phyloP scores from a whole-genome alignment of 2,329 filamentous ascomycete species.

The Drechslerella stenobrocha region DNA sequence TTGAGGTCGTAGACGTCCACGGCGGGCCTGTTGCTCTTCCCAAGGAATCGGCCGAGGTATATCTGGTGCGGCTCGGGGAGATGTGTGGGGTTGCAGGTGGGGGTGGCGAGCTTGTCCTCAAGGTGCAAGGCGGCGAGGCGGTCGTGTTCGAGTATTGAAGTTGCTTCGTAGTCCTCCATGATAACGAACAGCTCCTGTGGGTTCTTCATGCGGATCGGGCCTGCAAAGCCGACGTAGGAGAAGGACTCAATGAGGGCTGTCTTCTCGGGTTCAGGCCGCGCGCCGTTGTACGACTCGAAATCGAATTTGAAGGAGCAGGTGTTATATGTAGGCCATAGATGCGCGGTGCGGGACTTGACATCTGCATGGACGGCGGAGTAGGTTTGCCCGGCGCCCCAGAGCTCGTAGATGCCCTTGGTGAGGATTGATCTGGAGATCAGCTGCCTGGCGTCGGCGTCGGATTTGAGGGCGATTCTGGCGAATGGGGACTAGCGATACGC shows the following conservation, averaged over 20 bases:
- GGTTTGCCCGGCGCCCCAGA: constrained; percentile 75
- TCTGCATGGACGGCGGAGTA: constrained; percentile 71
- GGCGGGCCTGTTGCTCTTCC: constrained; percentile 67
- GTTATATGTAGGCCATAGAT: constrained; percentile 69
- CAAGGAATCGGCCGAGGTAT: constrained; percentile 70
- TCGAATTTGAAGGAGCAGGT: constrained; percentile 76
- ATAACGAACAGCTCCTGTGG: constrained; percentile 76
- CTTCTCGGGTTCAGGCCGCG: constrained; percentile 67
- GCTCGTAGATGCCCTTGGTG: constrained; percentile 78
- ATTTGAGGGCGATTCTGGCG: constrained; percentile 72
- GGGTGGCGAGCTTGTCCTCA: constrained; percentile 22
- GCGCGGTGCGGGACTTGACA: constrained; percentile 63
- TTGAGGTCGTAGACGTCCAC: constrained; percentile 82
- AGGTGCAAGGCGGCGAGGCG: constrained; percentile 27
- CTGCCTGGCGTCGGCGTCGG: constrained; percentile 66
- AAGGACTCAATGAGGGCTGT: constrained; percentile 80
- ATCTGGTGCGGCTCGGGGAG: constrained; percentile 42
- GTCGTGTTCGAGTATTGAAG: constrained; percentile 15
- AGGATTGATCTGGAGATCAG: constrained; percentile 79
- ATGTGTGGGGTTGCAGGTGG: constrained; percentile 34
- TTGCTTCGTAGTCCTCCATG: constrained; percentile 73
- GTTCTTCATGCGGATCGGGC: constrained; percentile 73
- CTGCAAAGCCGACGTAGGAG: constrained; percentile 73
- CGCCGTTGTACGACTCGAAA: constrained; percentile 79
- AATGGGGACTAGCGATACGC: constrained; percentile 89